phyloP scores from a whole-genome alignment of 257 asterid genomes.

The Schizonepeta tenuifolia region DNA sequence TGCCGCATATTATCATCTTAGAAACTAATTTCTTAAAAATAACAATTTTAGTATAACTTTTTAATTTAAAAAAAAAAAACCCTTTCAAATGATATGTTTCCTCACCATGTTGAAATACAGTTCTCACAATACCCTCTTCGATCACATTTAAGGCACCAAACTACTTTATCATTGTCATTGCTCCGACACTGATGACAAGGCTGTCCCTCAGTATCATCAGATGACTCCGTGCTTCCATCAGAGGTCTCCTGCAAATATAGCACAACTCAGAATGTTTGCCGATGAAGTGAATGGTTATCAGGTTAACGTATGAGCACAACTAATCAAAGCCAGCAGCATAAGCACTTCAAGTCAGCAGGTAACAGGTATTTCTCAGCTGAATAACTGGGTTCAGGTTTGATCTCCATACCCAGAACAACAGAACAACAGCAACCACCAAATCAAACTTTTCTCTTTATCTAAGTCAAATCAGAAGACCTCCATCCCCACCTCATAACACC shows the following conservation, averaged over 20 bases:
- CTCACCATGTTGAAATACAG: conserved; percentile 93
- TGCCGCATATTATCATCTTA: conserved; percentile 32
- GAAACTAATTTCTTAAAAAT: conserved; percentile 3
- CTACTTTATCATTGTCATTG: conserved; percentile 55
- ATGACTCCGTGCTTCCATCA: conserved; percentile 76
- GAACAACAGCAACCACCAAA: not conserved
- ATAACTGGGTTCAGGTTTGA: conserved; percentile 3
- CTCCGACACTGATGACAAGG: conserved; percentile 95
- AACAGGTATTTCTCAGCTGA: conserved; percentile 1
- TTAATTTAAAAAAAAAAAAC: not conserved
- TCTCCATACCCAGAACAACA: not conserved
- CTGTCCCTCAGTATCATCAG: conserved; percentile 83
- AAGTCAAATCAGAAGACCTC: conserved; percentile 13
- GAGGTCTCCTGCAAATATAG: conserved; percentile 62
- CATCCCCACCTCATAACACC: conserved; percentile 8
- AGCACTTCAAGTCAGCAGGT: conserved; percentile 26
- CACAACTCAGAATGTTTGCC: conserved; percentile 15
- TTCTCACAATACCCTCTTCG: conserved; percentile 90
- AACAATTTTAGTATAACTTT: not conserved
- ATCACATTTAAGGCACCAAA: conserved; percentile 91
- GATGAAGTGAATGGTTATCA: conserved; percentile 10
- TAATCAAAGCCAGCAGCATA: conserved; percentile 19
- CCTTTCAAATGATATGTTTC: conserved; percentile 25
- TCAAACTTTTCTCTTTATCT: not conserved
- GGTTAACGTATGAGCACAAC: conserved; percentile 23